A percentile compares a stretch with the other conserved stretches of the same genome.
Evolutionary conservation across 805 yeast species (phyloP).

Genomic region (Barnettozyma sp.): DNA sequence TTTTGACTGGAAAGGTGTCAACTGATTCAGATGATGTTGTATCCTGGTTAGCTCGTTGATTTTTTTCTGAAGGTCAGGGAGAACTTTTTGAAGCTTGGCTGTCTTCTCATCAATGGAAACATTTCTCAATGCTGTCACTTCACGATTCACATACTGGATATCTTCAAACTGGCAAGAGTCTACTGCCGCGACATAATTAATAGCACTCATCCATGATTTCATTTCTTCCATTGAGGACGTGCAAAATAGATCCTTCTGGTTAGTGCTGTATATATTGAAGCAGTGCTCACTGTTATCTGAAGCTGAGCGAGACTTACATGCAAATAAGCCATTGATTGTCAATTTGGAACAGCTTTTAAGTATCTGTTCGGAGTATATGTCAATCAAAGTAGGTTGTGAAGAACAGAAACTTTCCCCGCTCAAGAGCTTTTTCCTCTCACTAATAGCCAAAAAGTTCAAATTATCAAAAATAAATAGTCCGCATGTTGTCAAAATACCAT

Average conservation of each 20-base stretch:
- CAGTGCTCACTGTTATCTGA: constrained; percentile 14
- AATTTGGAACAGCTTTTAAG: constrained; percentile 27
- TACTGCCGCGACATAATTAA: constrained; percentile 46
- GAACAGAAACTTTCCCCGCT: constrained; percentile 16
- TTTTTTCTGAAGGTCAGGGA: constrained; percentile 29
- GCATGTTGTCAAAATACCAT: constrained; percentile 42
- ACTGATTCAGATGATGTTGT: constrained; percentile 33
- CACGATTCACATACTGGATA: constrained; percentile 14
- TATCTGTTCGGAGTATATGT: constrained; percentile 21
- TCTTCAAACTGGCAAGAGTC: constrained; percentile 30
- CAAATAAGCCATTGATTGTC: constrained; percentile 36
- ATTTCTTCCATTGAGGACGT: constrained; percentile 40
- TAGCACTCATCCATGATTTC: constrained; percentile 51
- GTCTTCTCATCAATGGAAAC: constrained; percentile 28
- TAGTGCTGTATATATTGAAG: constrained; percentile 36
- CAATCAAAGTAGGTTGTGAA: constrained; percentile 27
- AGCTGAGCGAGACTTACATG: constrained; percentile 23
- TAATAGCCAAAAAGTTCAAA: constrained; percentile 25
- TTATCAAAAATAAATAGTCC: constrained; percentile 43
- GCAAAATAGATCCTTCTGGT: constrained; percentile 34
- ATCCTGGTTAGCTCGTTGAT: constrained; percentile 32
- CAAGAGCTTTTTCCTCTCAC: constrained; percentile 25
- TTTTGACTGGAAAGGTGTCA: constrained; percentile 49
- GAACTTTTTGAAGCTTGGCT: constrained; percentile 29
- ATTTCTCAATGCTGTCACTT: constrained; percentile 23